phyloP scores from a whole-genome alignment of 495 filamentous ascomycete species.

The Penicillium odoratum region DNA sequence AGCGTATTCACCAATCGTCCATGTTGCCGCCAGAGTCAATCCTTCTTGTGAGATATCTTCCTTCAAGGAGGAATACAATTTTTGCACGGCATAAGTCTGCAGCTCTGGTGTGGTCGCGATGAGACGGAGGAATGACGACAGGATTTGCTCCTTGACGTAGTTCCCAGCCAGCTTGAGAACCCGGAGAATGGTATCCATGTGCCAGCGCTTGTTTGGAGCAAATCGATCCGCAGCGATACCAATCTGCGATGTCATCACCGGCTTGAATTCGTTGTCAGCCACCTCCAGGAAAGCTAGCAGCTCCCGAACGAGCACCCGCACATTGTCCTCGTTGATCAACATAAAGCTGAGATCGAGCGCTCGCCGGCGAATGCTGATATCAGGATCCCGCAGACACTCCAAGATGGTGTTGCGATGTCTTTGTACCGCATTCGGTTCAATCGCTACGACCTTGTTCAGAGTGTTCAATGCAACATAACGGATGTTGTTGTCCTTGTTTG shows the following conservation, averaged over 20 bases:
- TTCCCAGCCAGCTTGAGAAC: constrained; percentile 92
- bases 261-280: constrained; percentile 97
- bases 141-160: constrained; percentile 95
- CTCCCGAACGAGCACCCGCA: constrained; percentile 88
- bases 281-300: constrained; percentile 93
- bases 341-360: constrained; percentile 97
- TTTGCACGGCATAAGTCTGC: constrained; percentile 95
- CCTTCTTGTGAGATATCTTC: constrained; percentile 97
- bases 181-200: constrained; percentile 95
- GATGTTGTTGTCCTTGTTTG: constrained; percentile 98
- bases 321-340: constrained; percentile 93
- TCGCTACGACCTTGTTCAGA: constrained; percentile 94
- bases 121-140: constrained; percentile 93
- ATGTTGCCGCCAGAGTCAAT: constrained; percentile 88
- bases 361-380: constrained; percentile 94
- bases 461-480: constrained; percentile 97
- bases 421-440: constrained; percentile 97
- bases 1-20: constrained; percentile 97
- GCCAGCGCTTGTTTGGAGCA: constrained; percentile 96
- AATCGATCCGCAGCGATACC: constrained; percentile 95
- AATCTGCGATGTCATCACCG: constrained; percentile 94
- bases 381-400: constrained; percentile 94
- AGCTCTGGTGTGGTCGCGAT: constrained; percentile 93
- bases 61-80: constrained; percentile 85
- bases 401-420: constrained; percentile 96